A percentile compares a stretch with the other conserved stretches of the same genome.
Conservation (phyloP, 306 rosid genomes). For the Vigna mungo region DNA sequence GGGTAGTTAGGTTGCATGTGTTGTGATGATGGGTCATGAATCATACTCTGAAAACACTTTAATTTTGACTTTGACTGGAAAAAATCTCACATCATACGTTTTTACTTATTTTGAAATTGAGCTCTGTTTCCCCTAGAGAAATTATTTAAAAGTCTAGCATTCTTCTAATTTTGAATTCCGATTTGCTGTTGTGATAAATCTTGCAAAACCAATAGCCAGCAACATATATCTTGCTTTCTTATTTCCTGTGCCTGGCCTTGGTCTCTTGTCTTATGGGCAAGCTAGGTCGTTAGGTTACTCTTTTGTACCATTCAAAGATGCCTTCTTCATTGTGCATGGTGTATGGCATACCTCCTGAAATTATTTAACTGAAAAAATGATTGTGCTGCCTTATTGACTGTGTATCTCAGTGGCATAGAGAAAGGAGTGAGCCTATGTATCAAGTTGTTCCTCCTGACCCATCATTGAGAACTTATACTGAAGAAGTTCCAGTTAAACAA, state of each 20-base stretch:
- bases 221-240: constrained; percentile 3
- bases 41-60: background rate
- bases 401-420: constrained; percentile 55
- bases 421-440: constrained; percentile 47
- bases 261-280: background rate
- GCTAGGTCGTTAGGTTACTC: background rate
- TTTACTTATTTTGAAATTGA: background rate
- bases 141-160: background rate
- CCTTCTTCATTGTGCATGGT: background rate
- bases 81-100: background rate
- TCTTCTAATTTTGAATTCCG: background rate
- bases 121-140: background rate
- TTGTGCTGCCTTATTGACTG: constrained; percentile 39
- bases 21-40: background rate
- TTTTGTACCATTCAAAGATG: constrained; percentile 18
- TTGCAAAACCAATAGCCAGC: background rate
- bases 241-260: constrained; percentile 4
- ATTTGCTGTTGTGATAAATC: background rate
- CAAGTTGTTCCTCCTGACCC: constrained; percentile 52
- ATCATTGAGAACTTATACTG: constrained; percentile 42
- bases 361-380: background rate
- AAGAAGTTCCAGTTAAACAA: constrained; percentile 55
- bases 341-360: constrained; percentile 11
- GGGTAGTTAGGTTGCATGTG: background rate
- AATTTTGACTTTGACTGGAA: background rate